Evolutionary conservation across 148 eudicot species (phyloP).

Genomic region (Dianthus caryophyllus): DNA sequence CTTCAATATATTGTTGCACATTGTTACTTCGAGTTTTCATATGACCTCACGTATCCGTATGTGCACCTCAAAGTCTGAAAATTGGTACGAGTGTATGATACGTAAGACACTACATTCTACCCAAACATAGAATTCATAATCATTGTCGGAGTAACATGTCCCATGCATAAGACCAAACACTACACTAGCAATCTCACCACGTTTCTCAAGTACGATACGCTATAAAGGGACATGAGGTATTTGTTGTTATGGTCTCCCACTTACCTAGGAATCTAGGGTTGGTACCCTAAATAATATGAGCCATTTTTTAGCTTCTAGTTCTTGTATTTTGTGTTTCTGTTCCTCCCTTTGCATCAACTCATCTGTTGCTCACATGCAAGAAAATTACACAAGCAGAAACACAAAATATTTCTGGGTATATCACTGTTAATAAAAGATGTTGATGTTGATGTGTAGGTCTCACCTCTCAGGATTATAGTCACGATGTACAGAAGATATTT

Average conservation of each 20-base stretch:
- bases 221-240: neutral
- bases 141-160: too few relatives aligned
- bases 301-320: constrained; percentile 7
- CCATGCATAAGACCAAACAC: neutral
- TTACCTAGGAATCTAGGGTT: neutral
- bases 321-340: neutral
- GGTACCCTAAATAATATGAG: neutral
- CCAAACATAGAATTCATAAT: too few relatives aligned
- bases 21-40: too few relatives aligned
- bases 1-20: too few relatives aligned
- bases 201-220: neutral
- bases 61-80: too few relatives aligned
- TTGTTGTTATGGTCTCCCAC: neutral
- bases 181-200: neutral
- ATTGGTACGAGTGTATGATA: too few relatives aligned
- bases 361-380: too few relatives aligned
- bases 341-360: neutral
- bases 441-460: constrained; percentile 8
- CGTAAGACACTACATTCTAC: too few relatives aligned
- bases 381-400: too few relatives aligned
- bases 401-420: neutral
- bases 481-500: neutral
- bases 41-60: too few relatives aligned
- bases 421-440: neutral
- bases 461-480: neutral